Evolutionary conservation across 75 land plant species (phyloP).

Genomic region (Ceratopteris richardii): DNA sequence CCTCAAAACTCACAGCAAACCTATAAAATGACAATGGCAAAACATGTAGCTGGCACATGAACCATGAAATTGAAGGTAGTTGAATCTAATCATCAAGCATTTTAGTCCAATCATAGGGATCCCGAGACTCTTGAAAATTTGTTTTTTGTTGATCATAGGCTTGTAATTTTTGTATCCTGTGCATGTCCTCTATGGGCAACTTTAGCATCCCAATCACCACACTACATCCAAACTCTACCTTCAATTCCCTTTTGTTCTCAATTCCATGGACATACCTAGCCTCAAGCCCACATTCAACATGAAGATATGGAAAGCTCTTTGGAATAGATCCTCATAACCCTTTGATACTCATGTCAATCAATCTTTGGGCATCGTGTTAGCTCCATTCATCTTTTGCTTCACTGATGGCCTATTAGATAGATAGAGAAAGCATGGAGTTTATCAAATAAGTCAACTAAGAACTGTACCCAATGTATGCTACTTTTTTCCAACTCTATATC

Average conservation of each 20-base stretch:
- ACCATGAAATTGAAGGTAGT: too few relatives aligned
- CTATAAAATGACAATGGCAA: too few relatives aligned
- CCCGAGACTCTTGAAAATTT: constrained; percentile 60
- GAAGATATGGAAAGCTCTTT: constrained; percentile 83
- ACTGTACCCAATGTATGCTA: too few relatives aligned
- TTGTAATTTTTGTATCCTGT: constrained; percentile 39
- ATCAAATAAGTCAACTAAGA: too few relatives aligned
- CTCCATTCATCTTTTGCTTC: constrained; percentile 99
- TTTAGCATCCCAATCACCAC: constrained; percentile 76
- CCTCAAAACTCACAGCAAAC: too few relatives aligned
- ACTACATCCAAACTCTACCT: constrained; percentile 58
- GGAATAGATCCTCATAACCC: constrained; percentile 76
- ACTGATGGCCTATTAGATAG: constrained; percentile 70
- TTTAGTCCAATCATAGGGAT: constrained; percentile 87
- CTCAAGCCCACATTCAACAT: constrained; percentile 88
- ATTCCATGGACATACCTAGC: constrained; percentile 87
- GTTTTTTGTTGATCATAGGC: constrained; percentile 53
- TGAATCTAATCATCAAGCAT: too few relatives aligned
- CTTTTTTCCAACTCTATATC: too few relatives aligned
- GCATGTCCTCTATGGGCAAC: constrained; percentile 68
- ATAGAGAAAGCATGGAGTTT: too few relatives aligned
- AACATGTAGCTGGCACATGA: too few relatives aligned
- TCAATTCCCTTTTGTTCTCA: constrained; percentile 72
- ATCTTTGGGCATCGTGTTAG: constrained; percentile 89
- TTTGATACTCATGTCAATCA: constrained; percentile 72